Base-by-base conservation (phyloP, 768 basidiomycete genomes). In the Leccinum arenicola region DNA sequence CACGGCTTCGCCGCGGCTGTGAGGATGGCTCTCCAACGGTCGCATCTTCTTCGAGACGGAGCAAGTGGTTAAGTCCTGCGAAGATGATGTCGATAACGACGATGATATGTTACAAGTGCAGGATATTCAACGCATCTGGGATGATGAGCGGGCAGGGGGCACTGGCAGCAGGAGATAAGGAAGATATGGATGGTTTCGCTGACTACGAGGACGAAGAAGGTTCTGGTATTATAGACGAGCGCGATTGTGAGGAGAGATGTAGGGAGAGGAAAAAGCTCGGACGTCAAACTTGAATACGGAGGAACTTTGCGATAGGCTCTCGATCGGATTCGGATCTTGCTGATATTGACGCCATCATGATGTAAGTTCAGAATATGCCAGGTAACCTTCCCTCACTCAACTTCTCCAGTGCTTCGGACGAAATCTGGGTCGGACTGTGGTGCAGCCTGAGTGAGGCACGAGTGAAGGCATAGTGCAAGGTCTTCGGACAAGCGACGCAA, bases 171-270 rank as follows among this genome's bases (percentile, higher is more conserved):
- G 76, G 50, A 43, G 84, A 84, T 51, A 77, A 84, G 66, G 84
- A 85, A 72, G 84, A 87, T 66, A 79, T 88, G 80, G 85, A 84
- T 52, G 86, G 87, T 66, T 88, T 89, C 68, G 88, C 88, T 63
- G 87, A 88, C 49, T 88, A 91, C 59, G 86, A 89, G 38, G 88
- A 88, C 29, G 90, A 85, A 61, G 87, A 93, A 54, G 89, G 88
- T 54, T 84, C 91, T 60, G 91, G 90, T 67, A 85, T 77, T 21
- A 83, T 89, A 79, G 87, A 88, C 58, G 88, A 89, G 64, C 85
- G 84, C 55, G 88, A 88, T 52, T 84, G 89, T 1, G 91, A 91
- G 62, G 87, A 89, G 62, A 76, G 87, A 61, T 80, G 88, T 63
- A 80, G 82, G 61, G 87, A 90, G 70, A 81, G 87, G 68, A 76